Conservation (phyloP, 257 asterid species). For the Solanum peruvianum region DNA sequence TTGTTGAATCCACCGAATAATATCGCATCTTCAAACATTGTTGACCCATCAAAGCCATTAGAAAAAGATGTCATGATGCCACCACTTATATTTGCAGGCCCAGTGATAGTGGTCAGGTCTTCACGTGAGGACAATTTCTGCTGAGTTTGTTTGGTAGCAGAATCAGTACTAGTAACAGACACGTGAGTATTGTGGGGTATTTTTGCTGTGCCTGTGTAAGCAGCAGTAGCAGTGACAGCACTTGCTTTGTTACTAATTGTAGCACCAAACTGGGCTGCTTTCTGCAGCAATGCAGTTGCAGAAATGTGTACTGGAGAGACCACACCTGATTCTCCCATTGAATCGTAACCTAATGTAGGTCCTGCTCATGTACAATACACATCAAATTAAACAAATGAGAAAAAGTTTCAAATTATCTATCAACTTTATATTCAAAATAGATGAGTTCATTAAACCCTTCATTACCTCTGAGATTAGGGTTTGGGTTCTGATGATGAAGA, state of each 20-base stretch:
- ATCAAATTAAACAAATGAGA: too few relatives aligned
- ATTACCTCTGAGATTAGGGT: slow-evolving; percentile 36
- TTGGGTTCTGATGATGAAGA: slow-evolving; percentile 27
- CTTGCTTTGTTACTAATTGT: slow-evolving; percentile 14
- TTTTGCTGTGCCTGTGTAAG: background rate
- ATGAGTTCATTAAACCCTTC: too few relatives aligned
- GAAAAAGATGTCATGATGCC: slow-evolving; percentile 35
- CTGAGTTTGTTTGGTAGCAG: slow-evolving; percentile 14
- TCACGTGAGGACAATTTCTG: slow-evolving; percentile 77
- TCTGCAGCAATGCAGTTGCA: slow-evolving; percentile 87
- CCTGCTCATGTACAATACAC: background rate
- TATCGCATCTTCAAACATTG: slow-evolving; percentile 29
- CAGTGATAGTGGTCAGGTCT: slow-evolving; percentile 1
- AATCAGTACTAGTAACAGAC: slow-evolving; percentile 24
- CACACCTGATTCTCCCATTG: slow-evolving; percentile 5
- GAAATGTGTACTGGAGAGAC: slow-evolving; percentile 47
- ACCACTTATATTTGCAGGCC: slow-evolving; percentile 1
- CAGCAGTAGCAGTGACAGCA: background rate
- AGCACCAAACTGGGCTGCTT: slow-evolving; percentile 73
- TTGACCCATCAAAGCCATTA: slow-evolving; percentile 27
- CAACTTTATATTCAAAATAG: background rate
- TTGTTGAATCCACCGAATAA: slow-evolving; percentile 29
- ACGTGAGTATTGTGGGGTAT: slow-evolving; percentile 58
- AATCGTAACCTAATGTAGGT: background rate
- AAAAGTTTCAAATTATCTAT: too few relatives aligned